Evolutionary conservation across 2,329 filamentous ascomycete species (phyloP), one percentile per base, ranked within the genome.

Genomic region (Xenosphaeropsis pyriputrescens): DNA sequence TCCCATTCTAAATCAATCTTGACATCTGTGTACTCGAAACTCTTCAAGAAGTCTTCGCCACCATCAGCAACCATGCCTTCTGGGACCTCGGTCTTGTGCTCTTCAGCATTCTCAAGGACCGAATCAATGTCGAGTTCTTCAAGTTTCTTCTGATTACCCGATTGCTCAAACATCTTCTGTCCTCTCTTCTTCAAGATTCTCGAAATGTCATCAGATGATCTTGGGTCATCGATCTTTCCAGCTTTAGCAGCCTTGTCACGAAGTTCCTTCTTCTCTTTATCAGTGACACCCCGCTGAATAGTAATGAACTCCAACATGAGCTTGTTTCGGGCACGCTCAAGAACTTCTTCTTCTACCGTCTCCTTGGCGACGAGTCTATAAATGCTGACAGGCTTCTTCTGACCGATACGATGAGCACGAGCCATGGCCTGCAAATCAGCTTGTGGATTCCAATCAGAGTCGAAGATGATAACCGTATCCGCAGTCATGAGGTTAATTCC

Each of bases 111-210:
- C 51, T 91, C 91, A 13, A 98, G 74, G 30, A 98, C 91, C 7
- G 88, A 85, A 55, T 98, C 93, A 48, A 98, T 96, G 56, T 98
- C 91, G 17, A 98, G 77, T 59, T 95, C 86, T 60, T 98, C 91
- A 5, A 98, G 70, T 55, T 93, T 91, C 61, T 89, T 82, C 59
- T 98, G 91, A 55, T 98, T 98, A 41, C 85, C 85, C 9, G 84
- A 91, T 57, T 95, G 89, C 59, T 96, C 89, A 49, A 98, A 98
- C 80, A 98, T 93, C 60, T 91, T 94, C 55, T 95, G 91, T n/a
- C 91, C 93, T 48, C 91, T 82, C 61, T 89, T 86, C 64, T 96
- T 96, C 53, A 98, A 72, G 41, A 98, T 93, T 57, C 84, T 83
- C 44, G 91, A 93, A 47, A 96, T 96, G 53, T 95, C 91, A 46